Evolutionary conservation across 805 yeast genomes (phyloP).

Genomic region (Ogataea neopini): DNA sequence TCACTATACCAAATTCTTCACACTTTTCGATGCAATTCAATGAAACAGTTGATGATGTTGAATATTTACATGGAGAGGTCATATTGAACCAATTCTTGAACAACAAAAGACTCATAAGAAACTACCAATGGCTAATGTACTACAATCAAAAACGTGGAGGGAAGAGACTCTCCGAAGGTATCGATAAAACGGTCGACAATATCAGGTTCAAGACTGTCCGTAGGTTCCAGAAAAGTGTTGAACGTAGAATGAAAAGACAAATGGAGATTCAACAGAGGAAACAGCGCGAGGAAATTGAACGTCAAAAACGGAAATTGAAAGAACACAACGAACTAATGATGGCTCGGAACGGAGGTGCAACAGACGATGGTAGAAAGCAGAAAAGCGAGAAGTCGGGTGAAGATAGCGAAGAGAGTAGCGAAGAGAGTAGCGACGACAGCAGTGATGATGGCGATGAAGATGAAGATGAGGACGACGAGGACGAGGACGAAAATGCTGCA

Average conservation of each 20-base stretch:
- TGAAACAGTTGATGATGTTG: slow-evolving; percentile 46
- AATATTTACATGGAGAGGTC: slow-evolving; percentile 50
- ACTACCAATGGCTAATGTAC: slow-evolving; percentile 49
- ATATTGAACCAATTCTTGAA: slow-evolving; percentile 46
- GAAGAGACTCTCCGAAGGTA: slow-evolving; percentile 23
- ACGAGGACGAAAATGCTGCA: slow-evolving; percentile 11
- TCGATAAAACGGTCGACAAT: slow-evolving; percentile 15
- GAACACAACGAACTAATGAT: slow-evolving; percentile 8
- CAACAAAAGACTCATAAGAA: slow-evolving; percentile 42
- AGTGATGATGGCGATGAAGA: slow-evolving; percentile 13
- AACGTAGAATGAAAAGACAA: slow-evolving; percentile 19
- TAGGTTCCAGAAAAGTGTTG: slow-evolving; percentile 34
- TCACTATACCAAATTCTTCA: slow-evolving; percentile 29
- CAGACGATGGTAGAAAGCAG: slow-evolving; percentile 4
- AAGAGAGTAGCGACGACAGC: slow-evolving; percentile 12
- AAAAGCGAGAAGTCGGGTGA: slow-evolving; percentile 7
- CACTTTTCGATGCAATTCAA: slow-evolving; percentile 29
- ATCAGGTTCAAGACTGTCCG: slow-evolving; percentile 24
- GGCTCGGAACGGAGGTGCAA: neutral
- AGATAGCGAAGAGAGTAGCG: slow-evolving; percentile 13
- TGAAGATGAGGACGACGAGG: slow-evolving; percentile 7
- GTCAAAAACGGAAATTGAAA: slow-evolving; percentile 11
- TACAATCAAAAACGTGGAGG: slow-evolving; percentile 47
- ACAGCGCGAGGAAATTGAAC: slow-evolving; percentile 19
- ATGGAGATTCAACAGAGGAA: slow-evolving; percentile 20